Evolutionary conservation across 306 rosid genomes (phyloP).

Genomic region (Ziziphus jujuba): DNA sequence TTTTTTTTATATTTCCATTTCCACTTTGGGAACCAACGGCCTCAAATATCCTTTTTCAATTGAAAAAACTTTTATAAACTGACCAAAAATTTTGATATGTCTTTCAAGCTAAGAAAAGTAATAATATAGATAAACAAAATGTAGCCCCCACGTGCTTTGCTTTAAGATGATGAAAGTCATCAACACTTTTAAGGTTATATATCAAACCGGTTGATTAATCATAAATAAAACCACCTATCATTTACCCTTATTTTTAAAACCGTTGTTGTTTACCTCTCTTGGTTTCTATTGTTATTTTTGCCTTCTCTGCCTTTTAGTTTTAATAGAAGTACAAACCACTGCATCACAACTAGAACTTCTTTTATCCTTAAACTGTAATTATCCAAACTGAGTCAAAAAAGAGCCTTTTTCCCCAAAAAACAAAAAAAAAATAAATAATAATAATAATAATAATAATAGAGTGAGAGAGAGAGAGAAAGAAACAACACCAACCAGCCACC

Average conservation of each 20-base stretch:
- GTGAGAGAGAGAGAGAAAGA: background rate
- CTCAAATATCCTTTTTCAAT: background rate
- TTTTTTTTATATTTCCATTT: too few species aligned
- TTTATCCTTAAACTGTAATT: background rate
- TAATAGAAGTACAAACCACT: too few species aligned
- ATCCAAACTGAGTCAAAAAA: background rate
- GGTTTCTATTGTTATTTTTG: too few species aligned
- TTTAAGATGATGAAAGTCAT: conserved; percentile 12
- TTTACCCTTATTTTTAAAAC: background rate
- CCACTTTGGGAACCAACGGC: too few species aligned
- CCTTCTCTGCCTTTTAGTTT: too few species aligned
- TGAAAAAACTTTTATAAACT: background rate
- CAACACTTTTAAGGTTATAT: background rate
- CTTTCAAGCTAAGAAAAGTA: conserved; percentile 22
- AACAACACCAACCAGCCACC: background rate
- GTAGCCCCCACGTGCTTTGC: conserved; percentile 19
- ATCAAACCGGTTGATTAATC: background rate
- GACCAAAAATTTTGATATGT: too few species aligned
- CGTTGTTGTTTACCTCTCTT: too few species aligned
- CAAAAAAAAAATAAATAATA: background rate
- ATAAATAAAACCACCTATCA: background rate
- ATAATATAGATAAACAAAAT: background rate
- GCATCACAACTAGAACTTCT: too few species aligned
- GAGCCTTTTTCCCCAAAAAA: background rate
- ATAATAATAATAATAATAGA: too few species aligned